Evolutionary conservation across 805 yeast species (phyloP), one percentile per base, ranked within the genome.

Genomic region (Ogataea sp.): DNA sequence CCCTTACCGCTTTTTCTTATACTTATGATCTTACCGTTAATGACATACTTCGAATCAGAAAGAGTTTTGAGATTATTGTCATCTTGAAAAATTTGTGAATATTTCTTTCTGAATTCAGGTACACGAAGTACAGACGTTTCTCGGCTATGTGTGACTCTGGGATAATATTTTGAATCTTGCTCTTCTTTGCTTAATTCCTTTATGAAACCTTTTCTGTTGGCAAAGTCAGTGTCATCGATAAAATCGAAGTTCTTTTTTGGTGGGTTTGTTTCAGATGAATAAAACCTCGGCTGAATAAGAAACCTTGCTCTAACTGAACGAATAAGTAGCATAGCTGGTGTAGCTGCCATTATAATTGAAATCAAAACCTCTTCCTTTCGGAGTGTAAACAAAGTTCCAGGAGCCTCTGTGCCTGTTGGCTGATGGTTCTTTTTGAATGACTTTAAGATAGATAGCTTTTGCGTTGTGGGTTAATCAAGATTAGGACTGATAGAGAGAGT

Each of bases 1-100:
- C 80, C 82, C 48, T 73, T 79, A 1, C 94, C 87, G 0, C 88
- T 68, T 38, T 66, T 70, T 29, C 96, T 57, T 0, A 86, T 68
- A 17, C 75, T 63, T 2, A 39, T 41, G 7, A 86, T 67, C 39
- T 79, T 72, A 1, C 95, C 96, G 44, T 75, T 71, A 8, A 71
- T 45, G 5, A 53, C 43, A 33, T 47, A 47, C 0, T 44, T 20
- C 3, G 48, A 45, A 4, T 61, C 61, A 2, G 36, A 39, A 8
- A 44, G 21, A 2, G 50, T 43, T 21, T 51, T 47, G 14, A 54
- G 45, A 2, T 46, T 48, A 45, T 55, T 40, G 16, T 52, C 50
- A 2, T 14, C 16, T 23, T 35, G 42, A 34, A 51, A 58, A 20
- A 58, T 45, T 15, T 40, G 41, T 1, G 41, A 45, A 43, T 55